Conservation (phyloP, 2,329 filamentous ascomycete genomes). For the Xylariales sp. region DNA sequence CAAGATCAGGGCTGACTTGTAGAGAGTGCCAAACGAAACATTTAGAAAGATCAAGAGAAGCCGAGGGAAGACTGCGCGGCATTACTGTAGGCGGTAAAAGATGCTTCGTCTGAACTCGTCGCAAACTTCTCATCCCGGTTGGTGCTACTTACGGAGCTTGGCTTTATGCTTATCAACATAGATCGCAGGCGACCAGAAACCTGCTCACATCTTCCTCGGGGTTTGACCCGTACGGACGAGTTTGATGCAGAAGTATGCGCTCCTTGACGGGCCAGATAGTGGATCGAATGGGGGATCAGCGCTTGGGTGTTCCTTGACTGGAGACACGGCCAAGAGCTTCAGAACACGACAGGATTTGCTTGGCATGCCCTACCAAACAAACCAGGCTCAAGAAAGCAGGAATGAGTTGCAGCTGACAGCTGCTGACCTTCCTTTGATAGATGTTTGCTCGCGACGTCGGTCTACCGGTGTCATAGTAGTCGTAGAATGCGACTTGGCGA, state of each 20-base stretch:
- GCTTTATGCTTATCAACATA: conserved; percentile 6
- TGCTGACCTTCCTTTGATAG: no score
- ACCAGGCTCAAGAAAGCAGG: conserved; percentile 4
- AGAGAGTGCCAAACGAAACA: conserved; percentile 6
- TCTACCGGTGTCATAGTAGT: not conserved
- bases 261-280: conserved; percentile 1
- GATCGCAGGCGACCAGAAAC: not conserved
- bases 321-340: conserved; percentile 23
- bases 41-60: conserved; percentile 14
- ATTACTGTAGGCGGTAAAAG: conserved; percentile 13
- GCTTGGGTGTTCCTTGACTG: conserved; percentile 7
- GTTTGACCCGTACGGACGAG: not conserved
- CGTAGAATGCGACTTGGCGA: no score
- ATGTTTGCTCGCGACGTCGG: not conserved
- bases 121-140: conserved; percentile 1
- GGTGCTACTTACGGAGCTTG: conserved; percentile 6
- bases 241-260: not conserved
- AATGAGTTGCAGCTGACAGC: not conserved
- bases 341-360: conserved; percentile 4
- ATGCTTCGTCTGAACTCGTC: conserved; percentile 10
- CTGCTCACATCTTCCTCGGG: not conserved
- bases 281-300: conserved; percentile 5
- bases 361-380: conserved; percentile 3
- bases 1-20: not conserved
- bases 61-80: conserved; percentile 13